Base-by-base conservation (phyloP, 2,329 filamentous ascomycete species). In the Colletotrichum plurivorum region DNA sequence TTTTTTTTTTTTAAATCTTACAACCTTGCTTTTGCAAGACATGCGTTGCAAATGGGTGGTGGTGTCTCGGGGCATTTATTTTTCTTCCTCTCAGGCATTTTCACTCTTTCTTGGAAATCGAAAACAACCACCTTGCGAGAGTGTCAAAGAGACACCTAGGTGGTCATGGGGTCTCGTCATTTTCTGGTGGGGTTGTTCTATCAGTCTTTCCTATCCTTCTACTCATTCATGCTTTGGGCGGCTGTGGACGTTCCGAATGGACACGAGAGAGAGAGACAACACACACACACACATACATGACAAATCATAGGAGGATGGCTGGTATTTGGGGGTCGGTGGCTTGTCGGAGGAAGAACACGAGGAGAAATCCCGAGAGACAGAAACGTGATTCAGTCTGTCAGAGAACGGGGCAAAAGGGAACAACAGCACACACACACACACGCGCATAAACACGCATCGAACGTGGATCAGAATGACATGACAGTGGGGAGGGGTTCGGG, bases 61-160 rank as follows among this genome's bases (percentile, higher is more conserved):
- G 31, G 25, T 58, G 41, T 58, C 56, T 43, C 41, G 56, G 56
- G 25, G 43, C 22, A 48, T 58, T 48, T 18, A n/a, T 58, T 45
- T 25, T 39, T n/a, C 13, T n/a, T 5, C 39, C 8, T 36, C 31
- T 8, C 31, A 3, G 31, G 31, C 10, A 36, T 36, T 36, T 46
- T 31, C 15, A 15, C 2, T 43, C 41, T 57, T 46, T 27, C 45
- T 25, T 57, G 54, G 41, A 46, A 46, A 46, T 27, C 15, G 54
- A 20, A 22, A 45, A n/a, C 22, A 22, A 27, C n/a, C 15, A 22
- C 54, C 15, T 15, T 57, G 45, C 25, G 54, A 39, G 41, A 58
- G 56, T 22, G 56, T 48, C 31, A 43, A 16, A 52, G 48, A 20
- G 20, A 13, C 20, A 13, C 22, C 9, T 6, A 22, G 22, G 18